Evolutionary conservation across 1,284 basidiomycete species (phyloP).

Genomic region (Fomitopsis palustris): DNA sequence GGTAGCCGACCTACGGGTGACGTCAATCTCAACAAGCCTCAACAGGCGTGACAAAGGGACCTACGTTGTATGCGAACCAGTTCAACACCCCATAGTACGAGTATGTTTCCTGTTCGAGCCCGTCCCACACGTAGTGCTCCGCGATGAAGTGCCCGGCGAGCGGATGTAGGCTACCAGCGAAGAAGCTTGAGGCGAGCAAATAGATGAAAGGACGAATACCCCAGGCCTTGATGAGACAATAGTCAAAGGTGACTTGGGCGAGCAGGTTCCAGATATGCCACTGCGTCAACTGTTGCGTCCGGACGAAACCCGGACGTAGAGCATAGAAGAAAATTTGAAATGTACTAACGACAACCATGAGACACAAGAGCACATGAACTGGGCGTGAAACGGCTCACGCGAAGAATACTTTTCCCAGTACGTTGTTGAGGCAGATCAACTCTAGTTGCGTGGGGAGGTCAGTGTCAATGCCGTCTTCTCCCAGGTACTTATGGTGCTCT

Average conservation of each 20-base stretch:
- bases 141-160: conserved; percentile 98
- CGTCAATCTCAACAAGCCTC: neutral
- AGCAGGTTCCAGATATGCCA: conserved; percentile 86
- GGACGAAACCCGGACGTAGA: conserved; percentile 91
- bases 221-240: conserved; percentile 55
- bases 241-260: conserved; percentile 73
- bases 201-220: conserved; percentile 76
- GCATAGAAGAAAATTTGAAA: conserved; percentile 99
- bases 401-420: conserved; percentile 97
- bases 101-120: conserved; percentile 90
- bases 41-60: conserved; percentile 25
- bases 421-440: conserved; percentile 86
- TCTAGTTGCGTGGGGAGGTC: conserved; percentile 90
- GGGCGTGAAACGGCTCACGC: conserved; percentile 53
- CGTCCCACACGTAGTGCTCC: conserved; percentile 94
- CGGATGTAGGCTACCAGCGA: conserved; percentile 94
- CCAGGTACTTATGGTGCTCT: conserved; percentile 91
- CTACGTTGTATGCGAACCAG: conserved; percentile 89
- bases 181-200: conserved; percentile 86
- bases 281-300: conserved; percentile 73
- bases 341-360: conserved; percentile 50
- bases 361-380: neutral
- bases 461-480: conserved; percentile 96
- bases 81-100: conserved; percentile 96
- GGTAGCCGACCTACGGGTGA: conserved; percentile 79